These are phyloP conservation scores for Scleroderma bovista DNA, from an alignment of 768 basidiomycete species.

Conservation along the genomic window DNA sequence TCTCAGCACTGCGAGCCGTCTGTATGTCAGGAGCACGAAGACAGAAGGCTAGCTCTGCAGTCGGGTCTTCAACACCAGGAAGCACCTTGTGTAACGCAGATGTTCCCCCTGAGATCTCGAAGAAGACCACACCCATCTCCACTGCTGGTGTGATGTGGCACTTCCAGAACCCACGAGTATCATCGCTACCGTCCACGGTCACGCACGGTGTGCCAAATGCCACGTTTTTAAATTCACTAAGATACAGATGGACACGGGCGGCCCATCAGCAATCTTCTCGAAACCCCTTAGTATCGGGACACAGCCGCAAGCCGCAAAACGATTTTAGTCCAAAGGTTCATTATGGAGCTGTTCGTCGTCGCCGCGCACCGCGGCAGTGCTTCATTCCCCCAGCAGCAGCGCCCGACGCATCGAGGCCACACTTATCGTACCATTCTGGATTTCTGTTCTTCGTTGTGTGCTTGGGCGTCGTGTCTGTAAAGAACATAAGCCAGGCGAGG, in stretches of 20 bases:
- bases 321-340: constrained; percentile 91
- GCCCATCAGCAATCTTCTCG: constrained; percentile 82
- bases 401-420: constrained; percentile 65
- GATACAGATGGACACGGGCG: constrained; percentile 85
- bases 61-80: constrained; percentile 89
- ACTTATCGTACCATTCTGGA: constrained; percentile 79
- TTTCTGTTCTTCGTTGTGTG: constrained; percentile 89
- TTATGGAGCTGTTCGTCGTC: constrained; percentile 73
- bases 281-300: constrained; percentile 87
- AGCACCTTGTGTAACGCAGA: constrained; percentile 64
- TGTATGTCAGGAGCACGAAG: constrained; percentile 72
- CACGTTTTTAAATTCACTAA: not conserved
- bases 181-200: constrained; percentile 57
- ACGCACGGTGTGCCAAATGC: constrained; percentile 61
- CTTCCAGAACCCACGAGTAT: constrained; percentile 39
- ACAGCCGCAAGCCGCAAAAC: constrained; percentile 74
- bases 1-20: constrained; percentile 50
- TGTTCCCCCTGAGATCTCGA: constrained; percentile 66
- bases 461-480: constrained; percentile 91
- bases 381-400: constrained; percentile 56
- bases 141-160: constrained; percentile 52
- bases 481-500: constrained; percentile 65
- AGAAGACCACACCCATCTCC: constrained; percentile 80
- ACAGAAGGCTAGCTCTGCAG: constrained; percentile 83
- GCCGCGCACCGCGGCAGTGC: constrained; percentile 64